Evolutionary conservation across 257 asterid species (phyloP), one percentile per base, ranked within the genome.

Genomic region (Leptodermis oblonga): DNA sequence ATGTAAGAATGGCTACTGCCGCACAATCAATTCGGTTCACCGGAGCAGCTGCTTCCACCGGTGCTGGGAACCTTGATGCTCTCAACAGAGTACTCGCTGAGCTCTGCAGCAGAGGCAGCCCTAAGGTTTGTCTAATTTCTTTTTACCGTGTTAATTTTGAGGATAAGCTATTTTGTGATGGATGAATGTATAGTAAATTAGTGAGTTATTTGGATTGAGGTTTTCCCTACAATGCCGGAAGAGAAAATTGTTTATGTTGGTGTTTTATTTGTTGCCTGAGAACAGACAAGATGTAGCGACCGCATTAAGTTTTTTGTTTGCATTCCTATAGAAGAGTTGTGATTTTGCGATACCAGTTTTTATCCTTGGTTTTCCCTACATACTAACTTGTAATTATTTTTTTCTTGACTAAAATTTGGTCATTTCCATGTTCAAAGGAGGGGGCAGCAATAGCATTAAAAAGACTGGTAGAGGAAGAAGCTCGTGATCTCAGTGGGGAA

Each of bases 401-500:
- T 17, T 15, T 25, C 48, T 43, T 25, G 39, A 73, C 54, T 45
- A 49, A 65, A 41, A 51, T 42, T 43, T 62, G 30, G 66, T 34
- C 48, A 42, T 66, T 68, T 70, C 68, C 78, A 62, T 66, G 48
- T 75, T 12, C 67, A 52, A 65, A 93, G 99, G 99, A 94, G 78
- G 99, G 96, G 66, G 88, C 92, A 77, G 87, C 89, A 64, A 67
- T 86, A 37, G 87, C 91, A 58, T 74, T 91, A 82, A 84, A 88
- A 85, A 87, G 90, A 73, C 86, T 82, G 8, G 93, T 89, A 11
- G 97, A 91, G 83, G 97, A 91, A 79, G 89, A 86, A 76, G 92
- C 90, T 65, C 95, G 96, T 67, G 96, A 94, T 83, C 97, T 91
- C 23, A 79, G 88, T 54, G 88, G 85, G 64, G 97, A 91, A 77